These are phyloP conservation scores for Populus hybrid DNA, from an alignment of 441 rosid species.

Conservation along the genomic window DNA sequence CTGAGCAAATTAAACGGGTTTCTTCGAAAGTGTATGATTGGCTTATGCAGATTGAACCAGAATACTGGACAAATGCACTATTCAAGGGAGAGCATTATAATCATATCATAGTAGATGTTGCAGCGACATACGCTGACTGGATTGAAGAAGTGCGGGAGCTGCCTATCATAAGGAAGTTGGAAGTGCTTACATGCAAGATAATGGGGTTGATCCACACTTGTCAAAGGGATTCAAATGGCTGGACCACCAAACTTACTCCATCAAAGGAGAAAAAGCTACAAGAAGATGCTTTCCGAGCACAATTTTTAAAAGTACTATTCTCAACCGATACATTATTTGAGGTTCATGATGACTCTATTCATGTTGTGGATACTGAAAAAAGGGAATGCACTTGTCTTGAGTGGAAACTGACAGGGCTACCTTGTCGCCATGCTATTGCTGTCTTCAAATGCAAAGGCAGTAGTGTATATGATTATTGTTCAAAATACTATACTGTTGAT, in stretches of 20 bases:
- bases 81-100: slow-evolving; percentile 77
- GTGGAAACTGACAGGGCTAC: slow-evolving; percentile 71
- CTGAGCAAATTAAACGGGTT: slow-evolving; percentile 61
- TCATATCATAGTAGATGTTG: slow-evolving; percentile 54
- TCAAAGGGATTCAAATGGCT: slow-evolving; percentile 42
- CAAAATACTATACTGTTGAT: slow-evolving; percentile 57
- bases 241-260: slow-evolving; percentile 71
- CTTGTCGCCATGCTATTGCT: slow-evolving; percentile 86
- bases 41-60: slow-evolving; percentile 71
- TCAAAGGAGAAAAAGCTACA: slow-evolving; percentile 55
- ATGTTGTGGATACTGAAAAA: slow-evolving; percentile 68
- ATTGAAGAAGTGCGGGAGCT: slow-evolving; percentile 67
- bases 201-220: slow-evolving; percentile 57
- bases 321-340: slow-evolving; percentile 81
- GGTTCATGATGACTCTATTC: slow-evolving; percentile 70
- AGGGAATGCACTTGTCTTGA: slow-evolving; percentile 65
- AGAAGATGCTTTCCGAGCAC: slow-evolving; percentile 56
- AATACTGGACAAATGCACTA: slow-evolving; percentile 62
- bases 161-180: slow-evolving; percentile 65
- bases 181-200: slow-evolving; percentile 43
- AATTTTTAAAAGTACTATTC: slow-evolving; percentile 52
- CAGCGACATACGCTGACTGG: slow-evolving; percentile 64
- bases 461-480: slow-evolving; percentile 62
- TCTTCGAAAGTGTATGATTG: slow-evolving; percentile 74
- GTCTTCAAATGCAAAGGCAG: slow-evolving; percentile 56